Base-by-base conservation (phyloP, 2,329 filamentous ascomycete species). In the Leptodontidium sp. region DNA sequence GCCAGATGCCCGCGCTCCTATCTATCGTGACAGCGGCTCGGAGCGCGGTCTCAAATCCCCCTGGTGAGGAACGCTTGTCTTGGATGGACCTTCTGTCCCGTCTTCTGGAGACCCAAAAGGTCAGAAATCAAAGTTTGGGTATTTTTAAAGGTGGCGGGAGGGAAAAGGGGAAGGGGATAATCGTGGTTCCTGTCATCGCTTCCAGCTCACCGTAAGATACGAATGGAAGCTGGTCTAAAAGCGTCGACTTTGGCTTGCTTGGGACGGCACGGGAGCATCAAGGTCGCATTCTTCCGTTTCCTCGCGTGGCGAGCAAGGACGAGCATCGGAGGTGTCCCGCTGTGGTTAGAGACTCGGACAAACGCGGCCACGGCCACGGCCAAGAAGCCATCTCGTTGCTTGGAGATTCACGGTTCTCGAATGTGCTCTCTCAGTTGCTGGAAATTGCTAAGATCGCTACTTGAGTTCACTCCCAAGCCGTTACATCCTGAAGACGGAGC, bases 11-110 rank as follows among this genome's bases (percentile, higher is more conserved):
- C 9, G 4, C 21, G 55, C 58, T 43, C 26, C 45, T n/a, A 40
- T 38, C 43, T n/a, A 40, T 38, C 43, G 26, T 65, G 64, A 65
- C 64, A 65, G 64, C 64, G 64, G 64, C 40, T 47, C 35, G 53
- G 14, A 65, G 52, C 9, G 45, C 50, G 26, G 64, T 62, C 64
- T 65, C 50, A 43, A 52, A 29, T 32, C 49, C 32, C 38, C 21
- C 45, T 58, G 50, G 52, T 43, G 62, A 65, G 62, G 50, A 62
- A 62, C 40, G 24, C 59, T 50, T 35, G 26, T 50, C 45, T 62
- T 62, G 29, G 24, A 12, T 35, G 12, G 24, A 49, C n/a, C 17
- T 32, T 35, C 8, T 49, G 2, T 32, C 26, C 40, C 24, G 24
- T 47, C 55, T 15, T 7, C n/a, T 26, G 21, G 35, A 59, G 21